Evolutionary conservation across 345 rosid species (phyloP), one percentile per base, ranked within the genome.

Genomic region (Eucalyptus shirleyi): DNA sequence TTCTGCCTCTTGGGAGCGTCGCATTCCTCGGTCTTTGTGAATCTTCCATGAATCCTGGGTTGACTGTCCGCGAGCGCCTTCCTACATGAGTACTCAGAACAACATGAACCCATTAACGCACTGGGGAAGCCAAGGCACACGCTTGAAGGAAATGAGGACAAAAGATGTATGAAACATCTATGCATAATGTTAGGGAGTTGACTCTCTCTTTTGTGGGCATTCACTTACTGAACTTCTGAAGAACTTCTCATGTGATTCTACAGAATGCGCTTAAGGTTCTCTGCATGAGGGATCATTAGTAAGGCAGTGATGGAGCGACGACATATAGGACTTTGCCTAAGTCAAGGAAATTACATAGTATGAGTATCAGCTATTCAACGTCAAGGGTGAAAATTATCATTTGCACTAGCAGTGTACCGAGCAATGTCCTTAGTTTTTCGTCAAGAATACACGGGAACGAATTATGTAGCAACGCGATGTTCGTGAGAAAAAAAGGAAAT

Each of bases 41-140:
- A 98, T 95, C 99, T 95, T 93, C 98, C 99, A 24, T 98, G 98
- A 89, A 98, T 92, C 92, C 99, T 94, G 5, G 99, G 99, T 90
- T 98, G 99, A 91, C 95, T 95, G 93, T 98, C 95, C 4, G 99
- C 99, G 17, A 98, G 96, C 81, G 98, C 98, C 94, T 98, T 98
- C 97, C 99, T 95, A 93, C 99, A 98, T 65, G 99, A 98, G 92
- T 96, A 97, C 99, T 97, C 95, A 87, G 89, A 91, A 88, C 21
- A 86, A 18, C 12, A 28, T 23, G 51, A 37, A 85, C 21, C 60
- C 26, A 59, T 30, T 8, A 50, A 47, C 11, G 28, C 30, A 80
- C 28, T 69, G 42, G 80, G 42, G 81, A 69, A 69, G 81, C 81
- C 81, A 69, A 30, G 55, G 59, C 37, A 37, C 28, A 11, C 19